These are phyloP conservation scores for Scheffersomyces lignicola DNA, from an alignment of 1,139 yeast species.

Conservation along the genomic window DNA sequence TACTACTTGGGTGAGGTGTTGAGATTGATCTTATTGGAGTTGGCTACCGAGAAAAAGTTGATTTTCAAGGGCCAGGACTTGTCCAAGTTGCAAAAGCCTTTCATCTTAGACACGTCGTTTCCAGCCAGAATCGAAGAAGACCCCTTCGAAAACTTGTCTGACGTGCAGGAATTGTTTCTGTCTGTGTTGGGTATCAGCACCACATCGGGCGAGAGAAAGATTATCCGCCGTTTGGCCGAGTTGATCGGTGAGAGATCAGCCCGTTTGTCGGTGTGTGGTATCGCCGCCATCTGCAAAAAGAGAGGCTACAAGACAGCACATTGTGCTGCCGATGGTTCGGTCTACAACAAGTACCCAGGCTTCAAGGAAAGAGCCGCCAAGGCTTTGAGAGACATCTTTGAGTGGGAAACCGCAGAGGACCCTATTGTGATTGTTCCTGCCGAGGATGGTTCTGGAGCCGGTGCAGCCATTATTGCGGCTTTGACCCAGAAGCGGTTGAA, in stretches of 20 bases:
- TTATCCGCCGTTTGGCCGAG: constrained; percentile 82
- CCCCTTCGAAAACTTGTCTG: constrained; percentile 81
- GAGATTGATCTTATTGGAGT: constrained; percentile 77
- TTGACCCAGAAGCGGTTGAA: constrained; percentile 77
- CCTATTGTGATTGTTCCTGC: constrained; percentile 87
- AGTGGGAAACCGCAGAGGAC: constrained; percentile 68
- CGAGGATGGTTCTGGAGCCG: constrained; percentile 98
- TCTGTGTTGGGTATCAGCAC: constrained; percentile 60
- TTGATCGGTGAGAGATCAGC: constrained; percentile 91
- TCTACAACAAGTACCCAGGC: constrained; percentile 88
- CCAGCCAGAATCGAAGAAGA: constrained; percentile 88
- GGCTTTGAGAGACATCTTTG: constrained; percentile 87
- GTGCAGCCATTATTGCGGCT: constrained; percentile 97
- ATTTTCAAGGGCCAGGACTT: constrained; percentile 72
- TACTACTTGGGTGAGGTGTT: constrained; percentile 92
- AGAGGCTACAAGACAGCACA: constrained; percentile 76
- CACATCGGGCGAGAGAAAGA: constrained; percentile 75
- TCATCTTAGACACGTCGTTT: constrained; percentile 84
- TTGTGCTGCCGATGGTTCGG: constrained; percentile 98
- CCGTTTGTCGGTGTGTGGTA: constrained; percentile 90
- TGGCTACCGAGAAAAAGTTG: constrained; percentile 57
- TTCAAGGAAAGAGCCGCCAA: constrained; percentile 87
- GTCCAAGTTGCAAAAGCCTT: constrained; percentile 55
- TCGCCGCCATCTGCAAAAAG: constrained; percentile 91
- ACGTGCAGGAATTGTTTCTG: constrained; percentile 67